Evolutionary conservation across 2,329 filamentous ascomycete genomes (phyloP), one percentile per base, ranked within the genome.

Genomic region (Trichoderma arundinaceum): DNA sequence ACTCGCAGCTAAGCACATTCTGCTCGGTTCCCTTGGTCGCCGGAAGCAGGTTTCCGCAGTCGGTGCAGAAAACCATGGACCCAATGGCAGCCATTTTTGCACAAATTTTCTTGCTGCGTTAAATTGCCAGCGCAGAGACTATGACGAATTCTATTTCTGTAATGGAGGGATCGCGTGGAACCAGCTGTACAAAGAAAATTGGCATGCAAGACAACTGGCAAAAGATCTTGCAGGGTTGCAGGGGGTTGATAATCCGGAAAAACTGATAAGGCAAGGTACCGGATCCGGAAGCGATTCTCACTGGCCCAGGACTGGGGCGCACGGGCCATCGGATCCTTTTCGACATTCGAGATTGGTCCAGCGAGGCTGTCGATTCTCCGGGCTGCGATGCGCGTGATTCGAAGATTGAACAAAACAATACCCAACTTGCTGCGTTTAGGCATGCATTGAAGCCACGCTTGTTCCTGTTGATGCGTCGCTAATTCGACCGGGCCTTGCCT

Each of bases 41-140:
- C 61, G 95, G 92, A 46, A 98, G 83, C 3, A 97, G 84, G 76
- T 96, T 96, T 68, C 94, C 94, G 77, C 94, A 98, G 76, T 94
- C 92, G 62, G 86, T 92, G 82, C 94, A 98, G 78, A 98, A 98
- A 41, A 97, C 89, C 46, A 98, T 84, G 60, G 93, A 94, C 64
- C 93, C 94, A 71, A 97, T 93, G 17, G 92, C 89, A 70, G 94
- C 88, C 94, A 97, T 97, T 70, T 69, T 48, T 62, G 51, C 59
- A 52, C 22, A 69, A n/a, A 4, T 41, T 44, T 46, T 54, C 32
- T 46, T 54, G 22, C 13, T 12, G 53, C 13, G 48, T 22, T 32
- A 12, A n/a, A 19, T 41, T 62, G 59, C 59, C 59, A 62, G 39
- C 59, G 59, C 59, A 63, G 49, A 53, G 41, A 17, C 60, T 46